A percentile compares a stretch with the other conserved stretches of the same genome.
Evolutionary conservation across 164 flowering plant species (phyloP).

Genomic region (Vitis rotundifolia): DNA sequence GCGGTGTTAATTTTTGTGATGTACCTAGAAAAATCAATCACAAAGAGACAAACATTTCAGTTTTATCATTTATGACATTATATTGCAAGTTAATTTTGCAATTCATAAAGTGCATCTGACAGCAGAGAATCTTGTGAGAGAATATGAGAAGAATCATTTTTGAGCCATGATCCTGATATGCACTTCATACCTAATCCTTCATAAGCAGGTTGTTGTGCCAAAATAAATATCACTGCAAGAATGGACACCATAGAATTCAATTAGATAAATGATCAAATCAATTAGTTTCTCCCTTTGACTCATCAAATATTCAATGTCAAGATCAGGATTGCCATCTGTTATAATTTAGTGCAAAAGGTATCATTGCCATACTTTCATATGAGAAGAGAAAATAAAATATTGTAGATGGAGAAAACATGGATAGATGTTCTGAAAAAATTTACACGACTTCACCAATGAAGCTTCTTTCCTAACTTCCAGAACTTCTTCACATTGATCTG

Average conservation of each 20-base stretch:
- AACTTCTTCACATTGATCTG: too few relatives aligned
- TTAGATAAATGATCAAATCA: neutral
- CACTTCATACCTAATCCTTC: constrained; percentile 58
- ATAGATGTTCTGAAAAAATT: too few relatives aligned
- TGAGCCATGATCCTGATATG: neutral
- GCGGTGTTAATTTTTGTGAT: constrained; percentile 69
- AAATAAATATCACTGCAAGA: constrained; percentile 62
- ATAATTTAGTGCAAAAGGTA: neutral
- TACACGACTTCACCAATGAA: too few relatives aligned
- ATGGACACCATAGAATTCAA: neutral
- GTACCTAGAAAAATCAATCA: constrained; percentile 44
- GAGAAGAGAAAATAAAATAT: neutral
- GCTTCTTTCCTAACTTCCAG: too few relatives aligned
- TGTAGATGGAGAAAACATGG: too few relatives aligned
- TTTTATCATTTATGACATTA: too few relatives aligned
- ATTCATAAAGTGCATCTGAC: neutral
- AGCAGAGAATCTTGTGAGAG: neutral
- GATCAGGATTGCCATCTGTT: neutral
- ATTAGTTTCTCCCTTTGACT: neutral
- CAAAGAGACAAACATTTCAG: neutral
- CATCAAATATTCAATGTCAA: neutral
- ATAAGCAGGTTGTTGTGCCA: constrained; percentile 76
- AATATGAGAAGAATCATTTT: neutral
- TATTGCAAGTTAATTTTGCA: neutral
- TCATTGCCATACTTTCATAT: neutral